phyloP scores from a whole-genome alignment of 2,329 filamentous ascomycete species.

The Colletotrichum sp. region DNA sequence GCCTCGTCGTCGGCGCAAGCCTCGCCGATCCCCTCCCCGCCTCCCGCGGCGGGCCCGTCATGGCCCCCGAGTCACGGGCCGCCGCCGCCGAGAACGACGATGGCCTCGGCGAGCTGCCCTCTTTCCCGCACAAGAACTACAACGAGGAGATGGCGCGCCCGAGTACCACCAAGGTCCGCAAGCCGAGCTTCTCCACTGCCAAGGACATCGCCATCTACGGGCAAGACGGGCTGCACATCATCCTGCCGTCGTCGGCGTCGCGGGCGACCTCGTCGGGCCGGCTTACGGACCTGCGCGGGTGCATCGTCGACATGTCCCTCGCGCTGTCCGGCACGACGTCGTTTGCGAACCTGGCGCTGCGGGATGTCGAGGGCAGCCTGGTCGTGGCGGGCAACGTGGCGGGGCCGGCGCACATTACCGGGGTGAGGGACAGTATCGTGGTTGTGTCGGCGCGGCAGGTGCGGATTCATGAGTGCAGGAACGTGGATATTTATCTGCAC shows the following conservation, averaged over 20 bases:
- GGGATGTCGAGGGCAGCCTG: slow-evolving; percentile 72
- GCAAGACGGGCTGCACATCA: slow-evolving; percentile 75
- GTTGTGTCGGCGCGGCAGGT: slow-evolving; percentile 87
- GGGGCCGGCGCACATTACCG: slow-evolving; percentile 85
- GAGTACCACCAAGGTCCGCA: slow-evolving; percentile 49
- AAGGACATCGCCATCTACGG: slow-evolving; percentile 68
- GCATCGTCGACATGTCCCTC: slow-evolving; percentile 81
- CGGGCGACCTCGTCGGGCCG: slow-evolving; percentile 76
- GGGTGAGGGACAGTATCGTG: slow-evolving; percentile 73
- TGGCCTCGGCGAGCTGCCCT: slow-evolving; percentile 40
- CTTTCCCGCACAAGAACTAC: slow-evolving; percentile 51
- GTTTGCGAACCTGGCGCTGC: slow-evolving; percentile 73
- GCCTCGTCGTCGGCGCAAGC: slow-evolving; percentile 32
- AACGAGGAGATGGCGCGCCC: slow-evolving; percentile 58
- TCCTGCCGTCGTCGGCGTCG: slow-evolving; percentile 74
- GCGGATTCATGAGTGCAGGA: slow-evolving; percentile 84
- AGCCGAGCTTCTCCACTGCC: slow-evolving; percentile 68
- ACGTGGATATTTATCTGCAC: slow-evolving; percentile 84
- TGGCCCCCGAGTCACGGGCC: slow-evolving; percentile 23
- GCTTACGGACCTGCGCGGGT: slow-evolving; percentile 70
- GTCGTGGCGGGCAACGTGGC: slow-evolving; percentile 79
- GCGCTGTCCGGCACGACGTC: slow-evolving; percentile 61
- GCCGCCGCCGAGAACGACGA: slow-evolving; percentile 30
- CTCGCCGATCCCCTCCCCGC: slow-evolving; percentile 21
- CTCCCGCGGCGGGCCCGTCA: slow-evolving; percentile 14